A percentile compares a stretch with the other conserved stretches of the same genome.
These are phyloP conservation scores for Penicillium verrucosum DNA, from an alignment of 2,329 filamentous ascomycete species.

Conservation along the genomic window DNA sequence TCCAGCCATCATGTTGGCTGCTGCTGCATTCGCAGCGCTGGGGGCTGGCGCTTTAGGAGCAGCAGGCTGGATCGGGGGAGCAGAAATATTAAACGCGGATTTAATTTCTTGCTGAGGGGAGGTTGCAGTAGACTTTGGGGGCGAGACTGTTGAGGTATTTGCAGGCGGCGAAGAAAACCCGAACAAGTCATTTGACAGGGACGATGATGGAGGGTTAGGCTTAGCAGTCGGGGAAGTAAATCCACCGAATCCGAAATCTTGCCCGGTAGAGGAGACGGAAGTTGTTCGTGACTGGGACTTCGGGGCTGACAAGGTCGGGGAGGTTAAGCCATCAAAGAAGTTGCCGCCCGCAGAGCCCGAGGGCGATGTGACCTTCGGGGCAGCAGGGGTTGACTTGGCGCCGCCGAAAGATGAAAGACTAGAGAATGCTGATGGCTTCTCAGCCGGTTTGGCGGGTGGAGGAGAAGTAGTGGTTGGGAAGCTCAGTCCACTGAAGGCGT, in stretches of 20 bases:
- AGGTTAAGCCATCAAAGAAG: constrained; percentile 72
- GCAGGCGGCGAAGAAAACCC: constrained; percentile 60
- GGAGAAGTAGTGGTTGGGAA: constrained; percentile 53
- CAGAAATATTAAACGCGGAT: constrained; percentile 81
- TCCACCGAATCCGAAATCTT: constrained; percentile 65
- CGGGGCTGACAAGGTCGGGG: constrained; percentile 54
- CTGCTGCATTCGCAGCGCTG: constrained; percentile 43
- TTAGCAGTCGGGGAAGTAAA: constrained; percentile 50
- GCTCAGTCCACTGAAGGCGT: constrained; percentile 72
- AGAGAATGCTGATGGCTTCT: constrained; percentile 64
- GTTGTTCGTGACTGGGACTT: constrained; percentile 45
- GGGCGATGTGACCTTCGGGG: constrained; percentile 49
- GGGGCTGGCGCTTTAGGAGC: constrained; percentile 44
- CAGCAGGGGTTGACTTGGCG: constrained; percentile 44
- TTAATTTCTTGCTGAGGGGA: constrained; percentile 44
- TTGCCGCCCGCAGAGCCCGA: constrained; percentile 62
- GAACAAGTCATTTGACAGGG: constrained; percentile 74
- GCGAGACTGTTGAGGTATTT: constrained; percentile 43
- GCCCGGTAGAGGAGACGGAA: constrained; percentile 56
- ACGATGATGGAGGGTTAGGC: constrained; percentile 45
- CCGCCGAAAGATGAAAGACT: constrained; percentile 55
- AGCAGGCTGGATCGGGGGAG: constrained; percentile 44
- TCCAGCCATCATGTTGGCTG: constrained; percentile 37
- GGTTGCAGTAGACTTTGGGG: constrained; percentile 42
- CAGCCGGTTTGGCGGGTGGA: constrained; percentile 33